phyloP scores from a whole-genome alignment of 2,329 filamentous ascomycete genomes.

The Blastomyces percursus region DNA sequence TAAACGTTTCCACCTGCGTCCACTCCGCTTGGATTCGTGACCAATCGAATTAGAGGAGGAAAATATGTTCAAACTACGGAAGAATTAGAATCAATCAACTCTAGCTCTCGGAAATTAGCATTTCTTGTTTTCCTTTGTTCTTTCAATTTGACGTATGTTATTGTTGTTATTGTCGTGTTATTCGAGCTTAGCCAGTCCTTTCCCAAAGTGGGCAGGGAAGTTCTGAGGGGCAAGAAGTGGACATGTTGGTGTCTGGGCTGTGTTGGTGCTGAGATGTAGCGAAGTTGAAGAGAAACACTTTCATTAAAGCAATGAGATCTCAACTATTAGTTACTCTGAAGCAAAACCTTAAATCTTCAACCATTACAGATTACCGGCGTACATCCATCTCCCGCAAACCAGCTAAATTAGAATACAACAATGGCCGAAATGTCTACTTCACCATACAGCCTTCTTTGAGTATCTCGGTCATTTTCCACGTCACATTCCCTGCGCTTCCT shows the following conservation, averaged over 20 bases:
- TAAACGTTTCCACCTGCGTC: not conserved
- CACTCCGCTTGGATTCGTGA: not conserved
- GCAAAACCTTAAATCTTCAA: not conserved
- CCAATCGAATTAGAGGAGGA: not conserved
- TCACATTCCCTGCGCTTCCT: not conserved
- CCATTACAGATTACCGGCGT: not conserved
- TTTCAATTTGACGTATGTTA: not conserved
- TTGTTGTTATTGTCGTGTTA: not conserved
- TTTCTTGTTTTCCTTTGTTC: not conserved
- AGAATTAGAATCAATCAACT: not conserved
- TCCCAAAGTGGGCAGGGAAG: not conserved
- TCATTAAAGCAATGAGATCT: slow-evolving; percentile 1
- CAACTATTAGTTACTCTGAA: not conserved
- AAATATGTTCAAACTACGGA: not conserved
- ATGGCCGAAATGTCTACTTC: not conserved
- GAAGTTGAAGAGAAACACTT: not conserved
- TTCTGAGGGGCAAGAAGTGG: not conserved
- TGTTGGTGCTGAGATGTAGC: not conserved
- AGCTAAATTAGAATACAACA: not conserved
- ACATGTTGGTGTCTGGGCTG: not conserved
- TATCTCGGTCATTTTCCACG: not conserved
- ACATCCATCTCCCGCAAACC: not conserved
- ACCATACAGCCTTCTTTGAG: not conserved
- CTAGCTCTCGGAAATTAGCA: not conserved
- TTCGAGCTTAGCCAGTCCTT: not conserved